Evolutionary conservation across 2,329 filamentous ascomycete genomes (phyloP).

Genomic region (Fusarium avenaceum): DNA sequence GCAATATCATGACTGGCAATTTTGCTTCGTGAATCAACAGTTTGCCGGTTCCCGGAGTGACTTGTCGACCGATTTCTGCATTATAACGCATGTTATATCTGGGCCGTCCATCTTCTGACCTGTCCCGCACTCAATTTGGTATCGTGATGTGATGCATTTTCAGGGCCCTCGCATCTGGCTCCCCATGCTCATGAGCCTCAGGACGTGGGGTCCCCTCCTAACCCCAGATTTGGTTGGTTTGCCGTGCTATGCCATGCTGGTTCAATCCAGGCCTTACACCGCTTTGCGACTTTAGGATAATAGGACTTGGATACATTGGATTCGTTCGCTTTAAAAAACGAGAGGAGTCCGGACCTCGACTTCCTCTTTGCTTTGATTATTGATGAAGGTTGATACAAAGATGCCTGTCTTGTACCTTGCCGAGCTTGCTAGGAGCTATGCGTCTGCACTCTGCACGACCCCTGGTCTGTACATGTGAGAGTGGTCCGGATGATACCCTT

Average conservation of each 20-base stretch:
- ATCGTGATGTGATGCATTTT: slow-evolving; percentile 13
- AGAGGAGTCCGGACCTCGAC: neutral
- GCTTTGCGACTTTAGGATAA: slow-evolving; percentile 44
- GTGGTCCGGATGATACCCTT: slow-evolving; percentile 54
- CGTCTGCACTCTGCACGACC: slow-evolving; percentile 56
- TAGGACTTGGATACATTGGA: slow-evolving; percentile 32
- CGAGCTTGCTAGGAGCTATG: slow-evolving; percentile 61
- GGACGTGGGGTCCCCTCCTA: slow-evolving; percentile 41
- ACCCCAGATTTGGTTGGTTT: slow-evolving; percentile 31
- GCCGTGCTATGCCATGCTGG: slow-evolving; percentile 1
- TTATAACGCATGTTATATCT: slow-evolving; percentile 35
- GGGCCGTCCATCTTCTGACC: slow-evolving; percentile 36
- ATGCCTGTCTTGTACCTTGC: slow-evolving; percentile 52
- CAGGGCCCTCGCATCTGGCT: neutral
- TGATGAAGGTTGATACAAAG: slow-evolving; percentile 20
- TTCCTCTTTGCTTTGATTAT: too few species aligned
- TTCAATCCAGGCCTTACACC: slow-evolving; percentile 43
- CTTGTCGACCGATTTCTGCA: slow-evolving; percentile 46
- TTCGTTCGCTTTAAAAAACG: slow-evolving; percentile 43
- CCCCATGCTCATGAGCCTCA: slow-evolving; percentile 15
- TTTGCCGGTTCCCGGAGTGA: slow-evolving; percentile 19
- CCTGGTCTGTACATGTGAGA: slow-evolving; percentile 51
- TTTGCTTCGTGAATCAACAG: slow-evolving; percentile 16
- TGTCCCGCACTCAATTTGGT: slow-evolving; percentile 25
- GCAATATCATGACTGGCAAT: slow-evolving; percentile 22